These are phyloP conservation scores for Crithidia thermophila DNA, from an alignment of 208 protist genomes.

Conservation along the genomic window DNA sequence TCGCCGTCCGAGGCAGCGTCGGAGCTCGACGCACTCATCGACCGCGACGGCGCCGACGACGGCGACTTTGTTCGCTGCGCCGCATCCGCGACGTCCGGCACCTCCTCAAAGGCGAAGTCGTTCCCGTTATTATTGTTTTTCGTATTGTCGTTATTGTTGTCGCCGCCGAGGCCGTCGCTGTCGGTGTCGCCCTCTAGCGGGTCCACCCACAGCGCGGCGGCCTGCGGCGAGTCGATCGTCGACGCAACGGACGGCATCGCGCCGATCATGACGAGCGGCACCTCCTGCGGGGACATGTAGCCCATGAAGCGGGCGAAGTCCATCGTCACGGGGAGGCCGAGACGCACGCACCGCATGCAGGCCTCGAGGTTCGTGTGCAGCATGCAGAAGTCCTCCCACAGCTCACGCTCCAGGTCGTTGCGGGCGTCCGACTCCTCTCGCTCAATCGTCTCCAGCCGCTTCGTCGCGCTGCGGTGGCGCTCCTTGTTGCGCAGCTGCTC, in stretches of 20 bases:
- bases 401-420: constrained; percentile 31
- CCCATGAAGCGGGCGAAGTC: constrained; percentile 20
- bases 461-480: constrained; percentile 22
- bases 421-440: constrained; percentile 44
- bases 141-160: neutral
- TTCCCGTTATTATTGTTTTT: neutral
- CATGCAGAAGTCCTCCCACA: constrained; percentile 21
- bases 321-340: constrained; percentile 3
- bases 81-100: neutral
- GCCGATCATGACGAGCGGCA: neutral
- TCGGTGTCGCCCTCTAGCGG: neutral
- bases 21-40: neutral
- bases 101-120: neutral
- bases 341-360: constrained; percentile 15
- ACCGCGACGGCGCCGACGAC: constrained; percentile 7
- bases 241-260: neutral
- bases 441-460: constrained; percentile 34
- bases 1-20: constrained; percentile 9
- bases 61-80: neutral
- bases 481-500: constrained; percentile 59
- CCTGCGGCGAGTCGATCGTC: neutral
- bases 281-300: constrained; percentile 9
- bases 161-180: neutral
- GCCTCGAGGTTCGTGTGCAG: constrained; percentile 23
- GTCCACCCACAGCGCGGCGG: constrained; percentile 12